Percentiles rank a stretch among this genome's conserved stretches.
Evolutionary conservation across 768 basidiomycete genomes (phyloP).

Genomic region (button mushroom (Agaricus bisporus)): DNA sequence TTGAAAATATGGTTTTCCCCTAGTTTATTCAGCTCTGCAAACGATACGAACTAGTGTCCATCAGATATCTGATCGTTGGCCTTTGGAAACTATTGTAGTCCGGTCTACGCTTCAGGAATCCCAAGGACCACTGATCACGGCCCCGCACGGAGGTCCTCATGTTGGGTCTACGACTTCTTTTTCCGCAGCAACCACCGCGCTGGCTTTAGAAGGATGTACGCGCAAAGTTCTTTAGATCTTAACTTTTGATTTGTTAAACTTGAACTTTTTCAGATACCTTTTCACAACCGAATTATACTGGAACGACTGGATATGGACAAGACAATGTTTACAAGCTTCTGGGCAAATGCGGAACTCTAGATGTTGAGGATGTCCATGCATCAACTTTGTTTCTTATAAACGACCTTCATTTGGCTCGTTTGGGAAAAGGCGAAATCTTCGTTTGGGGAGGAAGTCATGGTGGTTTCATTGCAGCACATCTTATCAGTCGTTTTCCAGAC

Average conservation of each 20-base stretch:
- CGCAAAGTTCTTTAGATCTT: constrained; percentile 5
- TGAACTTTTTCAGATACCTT: constrained; percentile 58
- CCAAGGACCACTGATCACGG: constrained; percentile 37
- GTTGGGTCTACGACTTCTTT: constrained; percentile 41
- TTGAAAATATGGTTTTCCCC: neutral
- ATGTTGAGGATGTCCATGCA: constrained; percentile 60
- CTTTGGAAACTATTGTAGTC: constrained; percentile 52
- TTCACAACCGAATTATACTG: constrained; percentile 61
- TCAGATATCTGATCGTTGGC: constrained; percentile 41
- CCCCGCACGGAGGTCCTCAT: constrained; percentile 65
- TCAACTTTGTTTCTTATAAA: constrained; percentile 44
- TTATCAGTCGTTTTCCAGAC: constrained; percentile 57
- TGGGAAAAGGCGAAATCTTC: constrained; percentile 45
- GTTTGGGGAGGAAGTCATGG: constrained; percentile 66
- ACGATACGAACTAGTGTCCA: constrained; percentile 37
- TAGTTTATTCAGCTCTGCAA: constrained; percentile 39
- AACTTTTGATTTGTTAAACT: too few relatives aligned
- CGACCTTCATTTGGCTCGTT: constrained; percentile 37
- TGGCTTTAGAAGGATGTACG: constrained; percentile 60
- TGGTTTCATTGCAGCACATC: constrained; percentile 55
- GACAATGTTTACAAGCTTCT: constrained; percentile 46
- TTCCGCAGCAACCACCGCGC: constrained; percentile 31
- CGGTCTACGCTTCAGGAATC: constrained; percentile 18
- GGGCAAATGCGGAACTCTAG: constrained; percentile 56
- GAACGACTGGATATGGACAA: constrained; percentile 63